Percentiles rank a stretch among this genome's conserved stretches.
Conservation (phyloP, 495 filamentous ascomycete species). For the Monascus purpureus region DNA sequence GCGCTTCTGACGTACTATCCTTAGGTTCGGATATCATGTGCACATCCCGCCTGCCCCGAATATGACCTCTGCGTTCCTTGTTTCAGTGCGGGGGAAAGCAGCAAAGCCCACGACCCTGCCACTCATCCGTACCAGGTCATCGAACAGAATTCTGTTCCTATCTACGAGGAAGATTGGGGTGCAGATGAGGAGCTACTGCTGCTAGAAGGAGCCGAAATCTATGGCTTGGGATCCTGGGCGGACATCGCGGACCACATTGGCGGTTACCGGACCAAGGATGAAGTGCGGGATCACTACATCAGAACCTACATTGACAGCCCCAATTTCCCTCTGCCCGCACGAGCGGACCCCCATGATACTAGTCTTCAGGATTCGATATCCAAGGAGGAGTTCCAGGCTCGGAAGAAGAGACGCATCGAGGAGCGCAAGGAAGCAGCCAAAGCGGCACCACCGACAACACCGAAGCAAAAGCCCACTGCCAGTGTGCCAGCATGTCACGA, state of each 20-base stretch:
- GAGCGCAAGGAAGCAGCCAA: constrained; percentile 78
- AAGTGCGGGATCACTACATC: constrained; percentile 86
- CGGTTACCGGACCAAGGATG: constrained; percentile 83
- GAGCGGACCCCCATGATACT: constrained; percentile 67
- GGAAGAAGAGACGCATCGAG: constrained; percentile 92
- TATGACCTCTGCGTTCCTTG: constrained; percentile 97
- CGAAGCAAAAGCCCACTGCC: constrained; percentile 90
- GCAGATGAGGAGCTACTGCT: constrained; percentile 90
- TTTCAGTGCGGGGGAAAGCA: constrained; percentile 65
- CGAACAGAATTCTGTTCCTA: constrained; percentile 94
- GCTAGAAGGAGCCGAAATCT: constrained; percentile 92
- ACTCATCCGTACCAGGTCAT: constrained; percentile 87
- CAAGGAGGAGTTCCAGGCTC: constrained; percentile 81
- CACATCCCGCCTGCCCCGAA: constrained; percentile 66
- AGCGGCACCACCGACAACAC: constrained; percentile 66
- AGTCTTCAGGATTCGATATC: constrained; percentile 63
- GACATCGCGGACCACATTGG: constrained; percentile 98
- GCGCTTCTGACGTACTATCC: background rate
- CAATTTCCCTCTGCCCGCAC: constrained; percentile 73
- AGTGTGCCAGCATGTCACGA: constrained; percentile 92
- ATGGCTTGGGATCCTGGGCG: constrained; percentile 92
- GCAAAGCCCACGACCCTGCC: constrained; percentile 68
- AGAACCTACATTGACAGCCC: constrained; percentile 72
- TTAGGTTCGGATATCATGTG: constrained; percentile 90
- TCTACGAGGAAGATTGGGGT: constrained; percentile 90